phyloP scores from a whole-genome alignment of 202 grass and related monocot species.

The Setaria italica region DNA sequence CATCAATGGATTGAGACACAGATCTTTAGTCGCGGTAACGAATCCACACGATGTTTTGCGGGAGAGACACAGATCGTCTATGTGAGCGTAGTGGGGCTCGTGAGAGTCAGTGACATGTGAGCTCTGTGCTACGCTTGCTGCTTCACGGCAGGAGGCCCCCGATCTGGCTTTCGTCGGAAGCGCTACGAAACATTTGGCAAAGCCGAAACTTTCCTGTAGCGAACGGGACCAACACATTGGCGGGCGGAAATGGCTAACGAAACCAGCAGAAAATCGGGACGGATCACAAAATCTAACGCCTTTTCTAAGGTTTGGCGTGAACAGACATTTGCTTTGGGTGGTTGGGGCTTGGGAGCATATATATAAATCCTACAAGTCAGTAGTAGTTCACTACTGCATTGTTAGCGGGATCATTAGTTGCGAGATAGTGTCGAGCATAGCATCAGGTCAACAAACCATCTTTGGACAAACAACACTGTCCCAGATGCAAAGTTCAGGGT shows the following conservation, averaged over 20 bases:
- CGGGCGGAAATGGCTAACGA: no score
- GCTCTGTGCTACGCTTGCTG: no score
- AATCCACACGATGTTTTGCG: no score
- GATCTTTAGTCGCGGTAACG: not conserved
- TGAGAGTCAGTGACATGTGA: no score
- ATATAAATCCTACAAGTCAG: not conserved
- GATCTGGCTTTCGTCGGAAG: not conserved
- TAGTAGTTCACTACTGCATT: not conserved
- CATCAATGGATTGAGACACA: not conserved
- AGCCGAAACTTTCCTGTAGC: not conserved
- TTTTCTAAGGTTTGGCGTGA: not conserved
- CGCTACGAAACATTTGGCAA: not conserved
- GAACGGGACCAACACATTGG: no score
- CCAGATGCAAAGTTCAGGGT: not conserved
- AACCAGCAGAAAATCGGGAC: no score
- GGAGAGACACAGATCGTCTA: no score
- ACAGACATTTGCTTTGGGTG: not conserved
- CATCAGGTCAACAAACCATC: not conserved
- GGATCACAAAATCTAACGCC: not conserved
- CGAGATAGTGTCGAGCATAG: not conserved
- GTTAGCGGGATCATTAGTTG: not conserved
- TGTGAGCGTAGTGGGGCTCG: no score
- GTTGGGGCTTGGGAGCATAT: no score
- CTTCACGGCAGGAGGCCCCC: no score
- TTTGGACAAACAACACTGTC: not conserved